A percentile compares a stretch with the other conserved stretches of the same genome.
Conservation (phyloP, 1,139 yeast genomes). For the Debaryomyces psychrophilus region DNA sequence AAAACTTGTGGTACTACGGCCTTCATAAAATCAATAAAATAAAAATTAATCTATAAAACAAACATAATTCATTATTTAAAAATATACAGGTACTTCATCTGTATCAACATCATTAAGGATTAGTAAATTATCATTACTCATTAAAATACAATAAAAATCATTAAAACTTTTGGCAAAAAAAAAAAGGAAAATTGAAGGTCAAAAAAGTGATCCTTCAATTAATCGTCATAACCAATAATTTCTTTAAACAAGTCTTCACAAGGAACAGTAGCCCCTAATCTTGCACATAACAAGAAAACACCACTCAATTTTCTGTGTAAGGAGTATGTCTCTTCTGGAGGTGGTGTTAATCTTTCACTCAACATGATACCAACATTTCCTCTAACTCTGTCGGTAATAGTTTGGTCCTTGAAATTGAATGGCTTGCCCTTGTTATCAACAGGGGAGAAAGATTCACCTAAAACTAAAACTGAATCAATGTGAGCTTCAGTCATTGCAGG, state of each 20-base stretch:
- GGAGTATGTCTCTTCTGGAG: conserved; percentile 97
- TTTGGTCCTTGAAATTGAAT: conserved; percentile 80
- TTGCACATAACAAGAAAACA: conserved; percentile 86
- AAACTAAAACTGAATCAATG: conserved; percentile 82
- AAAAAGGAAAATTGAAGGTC: neutral
- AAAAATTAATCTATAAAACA: conserved; percentile 9
- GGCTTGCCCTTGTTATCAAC: conserved; percentile 46
- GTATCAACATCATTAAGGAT: conserved; percentile 8
- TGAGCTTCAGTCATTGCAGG: conserved; percentile 89
- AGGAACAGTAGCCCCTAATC: conserved; percentile 81
- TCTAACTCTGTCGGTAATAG: conserved; percentile 90
- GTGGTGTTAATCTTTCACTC: conserved; percentile 90
- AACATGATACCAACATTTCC: conserved; percentile 86
- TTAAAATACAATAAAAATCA: conserved; percentile 9
- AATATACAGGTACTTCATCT: conserved; percentile 4
- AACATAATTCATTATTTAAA: conserved; percentile 9
- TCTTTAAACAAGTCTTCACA: conserved; percentile 78
- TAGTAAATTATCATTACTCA: conserved; percentile 13
- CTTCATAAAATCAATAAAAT: neutral
- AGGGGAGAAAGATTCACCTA: conserved; percentile 90
- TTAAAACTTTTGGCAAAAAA: conserved; percentile 7
- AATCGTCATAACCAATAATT: conserved; percentile 51
- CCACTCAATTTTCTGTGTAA: conserved; percentile 95
- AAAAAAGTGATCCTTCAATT: neutral
- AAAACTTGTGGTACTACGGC: conserved; percentile 1